Evolutionary conservation across 164 flowering plant genomes (phyloP), one percentile per base, ranked within the genome.

Genomic region (Dillenia turbinata): DNA sequence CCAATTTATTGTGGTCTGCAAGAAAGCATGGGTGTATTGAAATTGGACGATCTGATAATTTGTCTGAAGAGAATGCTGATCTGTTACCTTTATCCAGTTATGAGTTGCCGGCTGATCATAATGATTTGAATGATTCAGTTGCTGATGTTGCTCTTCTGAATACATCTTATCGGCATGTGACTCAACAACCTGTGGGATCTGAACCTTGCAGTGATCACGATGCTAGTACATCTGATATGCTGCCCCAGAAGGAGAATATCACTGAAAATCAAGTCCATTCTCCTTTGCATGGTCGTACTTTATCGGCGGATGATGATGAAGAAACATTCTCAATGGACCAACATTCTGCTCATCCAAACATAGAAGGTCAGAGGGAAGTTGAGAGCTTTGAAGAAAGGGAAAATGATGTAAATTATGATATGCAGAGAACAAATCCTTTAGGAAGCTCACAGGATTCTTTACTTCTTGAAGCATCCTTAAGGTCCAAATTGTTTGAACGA

Each of bases 401-500:
- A 47, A 55, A 56, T 45, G 59, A 57, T 13, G 33, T 53, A 44
- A 53, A 64, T 66, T 53, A 60, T 47, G 67, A 59, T 43, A 46
- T 59, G 44, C 63, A 61, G 47, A 33, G 45, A 52, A 73, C 51
- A 48, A 46, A 46, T 50, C 49, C 60, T 8, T 2, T 44, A 60
- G 79, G 73, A 68, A 62, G 50, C 48, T 13, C 74, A 10, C 69
- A 73, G 60, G 87, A 85, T 63, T 61, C 77, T 66, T 71, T 82
- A 50, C 75, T 77, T 71, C 90, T 81, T 59, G 98, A 92, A 78
- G 92, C 85, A 56, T 76, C 84, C 51, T 74, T 92, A 24, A 81
- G 98, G 74, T 85, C 93, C 56, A 69, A 90, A 79, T 69, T 92
- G 67, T 71, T 83, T 85, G 83, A 84, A 64, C 79, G 84, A 57